Conservation (phyloP, 192 early-diverging fungal species). For the Coemansia biformis region DNA sequence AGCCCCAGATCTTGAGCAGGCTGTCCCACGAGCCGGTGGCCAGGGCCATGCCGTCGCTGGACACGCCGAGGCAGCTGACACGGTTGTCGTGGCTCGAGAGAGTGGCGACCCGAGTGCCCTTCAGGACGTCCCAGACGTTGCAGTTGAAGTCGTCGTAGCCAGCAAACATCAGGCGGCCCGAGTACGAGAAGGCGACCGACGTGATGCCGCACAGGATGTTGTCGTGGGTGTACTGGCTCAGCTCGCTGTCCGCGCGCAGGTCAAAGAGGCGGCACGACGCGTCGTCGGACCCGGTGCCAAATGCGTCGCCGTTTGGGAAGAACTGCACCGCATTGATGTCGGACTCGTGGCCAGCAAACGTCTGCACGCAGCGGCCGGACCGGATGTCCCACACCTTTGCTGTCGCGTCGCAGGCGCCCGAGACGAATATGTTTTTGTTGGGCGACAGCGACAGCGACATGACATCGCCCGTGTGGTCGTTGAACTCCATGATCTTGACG, state of each 20-base stretch:
- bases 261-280: conserved; percentile 97
- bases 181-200: conserved; percentile 94
- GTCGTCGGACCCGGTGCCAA: conserved; percentile 98
- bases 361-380: conserved; percentile 92
- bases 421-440: conserved; percentile 95
- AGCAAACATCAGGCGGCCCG: conserved; percentile 93
- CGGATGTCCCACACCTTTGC: conserved; percentile 99
- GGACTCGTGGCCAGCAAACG: conserved; percentile 96
- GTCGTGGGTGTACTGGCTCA: conserved; percentile 98
- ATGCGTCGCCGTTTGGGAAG: conserved; percentile 97
- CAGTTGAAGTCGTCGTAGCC: conserved; percentile 99
- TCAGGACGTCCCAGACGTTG: conserved; percentile 99
- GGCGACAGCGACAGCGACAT: conserved; percentile 94
- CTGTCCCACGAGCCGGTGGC: conserved; percentile 99
- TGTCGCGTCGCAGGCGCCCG: conserved; percentile 97
- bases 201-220: conserved; percentile 99
- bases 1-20: conserved; percentile 82
- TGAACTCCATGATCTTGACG: conserved; percentile 94
- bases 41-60: conserved; percentile 96
- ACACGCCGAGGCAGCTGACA: conserved; percentile 93
- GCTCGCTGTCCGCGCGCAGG: conserved; percentile 93
- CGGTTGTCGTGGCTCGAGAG: conserved; percentile 94
- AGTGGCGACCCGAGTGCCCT: conserved; percentile 90
- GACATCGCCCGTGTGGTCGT: conserved; percentile 97
- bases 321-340: conserved; percentile 99